Percentiles rank a stretch among this genome's conserved stretches.
Conservation (phyloP, 2,329 filamentous ascomycete species). For the Pseudogymnoascus sp. region DNA sequence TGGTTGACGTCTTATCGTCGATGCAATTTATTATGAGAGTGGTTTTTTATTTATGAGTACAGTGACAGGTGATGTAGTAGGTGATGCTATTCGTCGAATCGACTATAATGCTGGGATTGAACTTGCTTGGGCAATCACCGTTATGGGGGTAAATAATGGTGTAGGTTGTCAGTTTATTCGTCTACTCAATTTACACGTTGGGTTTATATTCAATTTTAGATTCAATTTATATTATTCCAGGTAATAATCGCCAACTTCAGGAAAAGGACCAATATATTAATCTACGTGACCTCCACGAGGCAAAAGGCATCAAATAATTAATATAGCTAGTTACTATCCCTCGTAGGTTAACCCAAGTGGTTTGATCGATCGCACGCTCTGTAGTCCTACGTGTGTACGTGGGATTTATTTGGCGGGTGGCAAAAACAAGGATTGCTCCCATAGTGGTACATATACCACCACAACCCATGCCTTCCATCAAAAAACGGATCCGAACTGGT, state of each 20-base stretch:
- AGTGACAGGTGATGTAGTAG: not conserved
- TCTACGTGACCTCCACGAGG: not conserved
- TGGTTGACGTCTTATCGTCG: slow-evolving; percentile 1
- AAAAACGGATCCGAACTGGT: slow-evolving; percentile 8
- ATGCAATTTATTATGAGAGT: not conserved
- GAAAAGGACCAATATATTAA: not conserved
- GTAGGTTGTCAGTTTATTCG: too few species aligned
- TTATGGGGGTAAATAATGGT: too few species aligned
- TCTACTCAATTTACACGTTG: not conserved
- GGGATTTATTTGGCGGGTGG: not conserved
- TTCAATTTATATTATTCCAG: not conserved
- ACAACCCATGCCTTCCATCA: not conserved
- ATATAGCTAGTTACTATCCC: not conserved
- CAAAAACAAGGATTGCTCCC: not conserved
- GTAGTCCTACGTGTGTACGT: not conserved
- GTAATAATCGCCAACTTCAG: not conserved
- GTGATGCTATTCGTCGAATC: not conserved
- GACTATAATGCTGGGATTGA: too few species aligned
- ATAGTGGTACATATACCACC: too few species aligned
- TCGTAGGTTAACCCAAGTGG: not conserved
- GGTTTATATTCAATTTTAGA: not conserved
- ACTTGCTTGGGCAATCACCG: too few species aligned
- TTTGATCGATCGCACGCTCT: not conserved
- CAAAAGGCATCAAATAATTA: not conserved
- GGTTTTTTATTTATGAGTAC: not conserved